Base-by-base conservation (phyloP, 495 filamentous ascomycete species). In the Penicillium roqueforti region DNA sequence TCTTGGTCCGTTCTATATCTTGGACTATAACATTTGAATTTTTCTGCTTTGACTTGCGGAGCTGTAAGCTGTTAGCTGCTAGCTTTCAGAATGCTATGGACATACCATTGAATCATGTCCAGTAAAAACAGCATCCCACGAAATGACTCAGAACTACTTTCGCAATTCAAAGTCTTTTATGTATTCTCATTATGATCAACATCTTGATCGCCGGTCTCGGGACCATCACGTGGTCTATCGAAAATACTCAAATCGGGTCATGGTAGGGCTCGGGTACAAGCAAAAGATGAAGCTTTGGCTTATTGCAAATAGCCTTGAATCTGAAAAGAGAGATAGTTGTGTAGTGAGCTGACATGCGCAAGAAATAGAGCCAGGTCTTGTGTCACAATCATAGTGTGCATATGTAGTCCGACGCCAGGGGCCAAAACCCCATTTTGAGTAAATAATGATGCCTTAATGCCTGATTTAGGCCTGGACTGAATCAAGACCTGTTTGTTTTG, bases 171-270 rank as follows among this genome's bases (percentile, higher is more conserved):
- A n/a, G n/a, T n/a, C n/a, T n/a, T n/a, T 14, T 42, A 42, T 42
- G 22, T 42, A 42, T 42, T 25, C 20, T 14, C 40, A 25, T 42
- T 25, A 42, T n/a, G 20, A 25, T 42, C 39, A 14, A 14, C 39
- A 38, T 38, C 41, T 44, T 10, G 8, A 22, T 47, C 18, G 29
- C 44, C 44, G 44, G 19, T 47, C 31, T 47, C 44, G 44, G 29
- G 10, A 1, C 5, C 34, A 47, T 47, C 44, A 47, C 28, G 44
- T 47, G 44, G 0, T 22, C 19, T 47, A 23, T 47, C 29, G n/a
- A n/a, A 34, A 19, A 34, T 20, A 42, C 1, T 13, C 40, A 0
- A 42, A 42, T 42, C 16, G 43, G 43, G 26, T 32, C 16, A 42
- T 42, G 10, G 6, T 42, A 23, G 40, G 40, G 40, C 40, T 42